Conservation (phyloP, 208 protist species). For the Trypanosoma cruzi region DNA sequence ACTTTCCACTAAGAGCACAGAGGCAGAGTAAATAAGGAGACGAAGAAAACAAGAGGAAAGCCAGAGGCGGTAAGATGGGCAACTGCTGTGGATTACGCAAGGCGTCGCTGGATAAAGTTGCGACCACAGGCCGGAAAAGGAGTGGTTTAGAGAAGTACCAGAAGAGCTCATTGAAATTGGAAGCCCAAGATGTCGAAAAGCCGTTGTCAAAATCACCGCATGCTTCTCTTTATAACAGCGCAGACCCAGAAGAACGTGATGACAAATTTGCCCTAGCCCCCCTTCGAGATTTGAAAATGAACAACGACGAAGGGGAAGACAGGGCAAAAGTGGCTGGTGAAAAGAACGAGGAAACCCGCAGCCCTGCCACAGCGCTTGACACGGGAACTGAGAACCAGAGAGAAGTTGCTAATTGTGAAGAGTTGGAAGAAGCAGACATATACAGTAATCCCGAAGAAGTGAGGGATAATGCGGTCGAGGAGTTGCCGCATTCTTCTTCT, state of each 20-base stretch:
- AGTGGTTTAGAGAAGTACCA: not conserved
- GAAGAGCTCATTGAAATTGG: not conserved
- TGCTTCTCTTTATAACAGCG: not conserved
- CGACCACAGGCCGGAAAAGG: not conserved
- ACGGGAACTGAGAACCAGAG: not conserved
- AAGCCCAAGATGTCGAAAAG: not conserved
- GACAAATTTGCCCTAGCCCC: not conserved
- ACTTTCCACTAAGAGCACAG: not conserved
- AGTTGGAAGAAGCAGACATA: not conserved
- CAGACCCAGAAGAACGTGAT: not conserved
- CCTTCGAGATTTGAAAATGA: not conserved
- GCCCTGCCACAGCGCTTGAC: not conserved
- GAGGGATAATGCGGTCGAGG: not conserved
- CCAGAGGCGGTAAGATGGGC: not conserved
- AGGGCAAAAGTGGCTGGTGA: not conserved
- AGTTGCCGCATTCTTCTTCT: not conserved
- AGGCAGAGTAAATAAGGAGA: not conserved
- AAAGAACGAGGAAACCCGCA: not conserved
- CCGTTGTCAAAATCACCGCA: not conserved
- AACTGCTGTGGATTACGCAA: constrained; percentile 5
- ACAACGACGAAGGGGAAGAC: not conserved
- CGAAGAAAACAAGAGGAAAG: not conserved
- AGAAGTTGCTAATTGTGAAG: not conserved
- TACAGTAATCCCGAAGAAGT: not conserved
- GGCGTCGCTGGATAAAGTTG: not conserved